A percentile compares a stretch with the other conserved stretches of the same genome.
Conservation (phyloP, 169 alveolate genomes). For the Babesia bovis region DNA sequence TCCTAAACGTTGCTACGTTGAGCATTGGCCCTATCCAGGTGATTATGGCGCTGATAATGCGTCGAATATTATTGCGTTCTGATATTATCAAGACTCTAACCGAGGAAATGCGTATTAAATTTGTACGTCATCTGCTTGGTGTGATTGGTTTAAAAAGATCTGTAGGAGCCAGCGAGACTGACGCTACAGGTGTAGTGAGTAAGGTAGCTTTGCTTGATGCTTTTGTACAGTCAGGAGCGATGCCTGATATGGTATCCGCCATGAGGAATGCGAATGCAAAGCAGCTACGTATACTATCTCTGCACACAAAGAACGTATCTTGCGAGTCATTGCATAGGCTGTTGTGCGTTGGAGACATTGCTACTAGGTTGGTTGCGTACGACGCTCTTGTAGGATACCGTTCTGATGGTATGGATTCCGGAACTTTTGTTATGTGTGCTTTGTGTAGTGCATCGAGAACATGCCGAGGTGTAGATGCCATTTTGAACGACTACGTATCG, state of each 20-base stretch:
- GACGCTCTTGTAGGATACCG: constrained; percentile 33
- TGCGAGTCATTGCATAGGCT: constrained; percentile 23
- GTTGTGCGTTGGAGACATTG: constrained; percentile 35
- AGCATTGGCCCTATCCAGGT: constrained; percentile 52
- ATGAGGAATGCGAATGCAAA: constrained; percentile 35
- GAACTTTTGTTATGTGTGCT: constrained; percentile 31
- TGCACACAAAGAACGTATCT: constrained; percentile 20
- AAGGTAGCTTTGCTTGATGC: constrained; percentile 37
- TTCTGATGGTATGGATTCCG: constrained; percentile 32
- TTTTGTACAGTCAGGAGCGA: constrained; percentile 31
- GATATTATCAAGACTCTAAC: constrained; percentile 43
- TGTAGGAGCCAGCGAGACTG: constrained; percentile 12
- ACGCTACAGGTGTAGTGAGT: constrained; percentile 19
- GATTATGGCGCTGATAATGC: constrained; percentile 39
- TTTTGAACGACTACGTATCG: constrained; percentile 22
- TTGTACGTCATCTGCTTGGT: constrained; percentile 23
- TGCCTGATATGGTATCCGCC: constrained; percentile 30
- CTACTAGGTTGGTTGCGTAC: constrained; percentile 33
- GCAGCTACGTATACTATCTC: constrained; percentile 28
- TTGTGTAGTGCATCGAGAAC: constrained; percentile 25
- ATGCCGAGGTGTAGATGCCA: constrained; percentile 12
- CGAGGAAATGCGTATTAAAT: constrained; percentile 6
- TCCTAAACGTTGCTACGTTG: constrained; percentile 44
- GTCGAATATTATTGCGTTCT: constrained; percentile 26
- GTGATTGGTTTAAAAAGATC: constrained; percentile 10